phyloP scores from a whole-genome alignment of 345 rosid species.

The Microthlaspi erraticum region DNA sequence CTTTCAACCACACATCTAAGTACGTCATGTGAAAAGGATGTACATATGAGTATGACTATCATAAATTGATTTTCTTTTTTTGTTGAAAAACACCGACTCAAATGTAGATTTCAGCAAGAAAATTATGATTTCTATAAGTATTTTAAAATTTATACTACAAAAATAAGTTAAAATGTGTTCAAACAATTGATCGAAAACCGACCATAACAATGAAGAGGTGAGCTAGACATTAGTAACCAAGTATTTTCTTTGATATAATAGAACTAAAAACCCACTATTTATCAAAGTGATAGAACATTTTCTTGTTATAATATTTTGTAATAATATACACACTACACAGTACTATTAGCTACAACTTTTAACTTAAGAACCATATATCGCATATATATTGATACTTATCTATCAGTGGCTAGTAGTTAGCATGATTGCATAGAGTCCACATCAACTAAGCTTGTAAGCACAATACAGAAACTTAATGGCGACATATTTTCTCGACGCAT shows the following conservation, averaged over 20 bases:
- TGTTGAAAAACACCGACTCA: slow-evolving; percentile 3
- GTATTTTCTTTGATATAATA: no score
- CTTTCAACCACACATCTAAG: neutral
- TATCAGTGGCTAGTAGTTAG: neutral
- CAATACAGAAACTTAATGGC: neutral
- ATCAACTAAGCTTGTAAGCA: neutral
- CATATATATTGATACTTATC: neutral
- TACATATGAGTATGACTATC: slow-evolving; percentile 1
- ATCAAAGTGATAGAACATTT: no score
- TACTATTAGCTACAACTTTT: neutral
- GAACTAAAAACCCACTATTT: no score
- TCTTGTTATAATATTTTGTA: no score
- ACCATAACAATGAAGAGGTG: neutral
- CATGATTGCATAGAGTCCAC: slow-evolving; percentile 7
- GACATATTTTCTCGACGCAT: neutral
- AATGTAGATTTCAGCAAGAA: neutral
- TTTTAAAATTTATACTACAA: neutral
- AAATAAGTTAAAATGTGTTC: neutral
- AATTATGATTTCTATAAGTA: neutral
- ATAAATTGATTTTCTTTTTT: neutral
- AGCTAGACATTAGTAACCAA: neutral
- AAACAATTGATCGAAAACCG: neutral
- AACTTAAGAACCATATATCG: neutral
- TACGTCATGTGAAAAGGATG: slow-evolving; percentile 8
- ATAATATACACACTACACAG: no score